Percentiles rank a stretch among this genome's conserved stretches.
Conservation (phyloP, 1,284 basidiomycete species). For the Salmacisia buchloeana region DNA sequence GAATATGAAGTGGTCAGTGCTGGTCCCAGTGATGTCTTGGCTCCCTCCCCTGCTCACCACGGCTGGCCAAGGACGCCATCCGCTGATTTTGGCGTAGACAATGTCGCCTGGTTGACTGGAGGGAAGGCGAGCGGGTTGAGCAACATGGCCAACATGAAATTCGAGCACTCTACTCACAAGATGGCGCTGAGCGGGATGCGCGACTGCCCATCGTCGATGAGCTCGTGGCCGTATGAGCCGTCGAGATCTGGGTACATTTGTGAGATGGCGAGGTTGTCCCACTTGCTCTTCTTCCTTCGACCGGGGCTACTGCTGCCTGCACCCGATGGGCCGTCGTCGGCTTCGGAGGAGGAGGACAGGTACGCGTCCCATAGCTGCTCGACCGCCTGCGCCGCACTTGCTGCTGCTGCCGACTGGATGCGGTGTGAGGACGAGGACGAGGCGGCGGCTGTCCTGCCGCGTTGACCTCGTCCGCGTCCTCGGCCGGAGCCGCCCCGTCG, state of each 20-base stretch:
- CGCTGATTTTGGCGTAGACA: not conserved
- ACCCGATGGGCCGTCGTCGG: no score
- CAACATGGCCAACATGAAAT: not conserved
- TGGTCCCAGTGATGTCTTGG: not conserved
- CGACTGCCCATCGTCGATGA: not conserved
- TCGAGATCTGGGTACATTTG: not conserved
- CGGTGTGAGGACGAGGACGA: no score
- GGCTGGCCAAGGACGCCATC: conserved; percentile 1
- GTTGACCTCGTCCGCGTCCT: no score
- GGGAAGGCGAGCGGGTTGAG: not conserved
- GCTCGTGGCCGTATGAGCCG: not conserved
- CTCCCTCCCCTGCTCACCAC: not conserved
- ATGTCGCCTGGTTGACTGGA: not conserved
- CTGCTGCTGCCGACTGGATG: no score
- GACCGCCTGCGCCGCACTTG: no score
- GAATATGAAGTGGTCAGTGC: not conserved
- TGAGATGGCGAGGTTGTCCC: not conserved
- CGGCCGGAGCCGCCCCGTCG: no score
- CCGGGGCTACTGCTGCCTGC: no score
- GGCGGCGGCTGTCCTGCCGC: no score
- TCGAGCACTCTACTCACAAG: not conserved
- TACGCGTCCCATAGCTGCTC: no score
- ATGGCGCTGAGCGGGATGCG: not conserved
- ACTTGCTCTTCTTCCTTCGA: no score
- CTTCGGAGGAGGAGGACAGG: no score